Evolutionary conservation across 1,139 yeast genomes (phyloP), one percentile per base, ranked within the genome.

Genomic region (Suhomyces wounanorum): DNA sequence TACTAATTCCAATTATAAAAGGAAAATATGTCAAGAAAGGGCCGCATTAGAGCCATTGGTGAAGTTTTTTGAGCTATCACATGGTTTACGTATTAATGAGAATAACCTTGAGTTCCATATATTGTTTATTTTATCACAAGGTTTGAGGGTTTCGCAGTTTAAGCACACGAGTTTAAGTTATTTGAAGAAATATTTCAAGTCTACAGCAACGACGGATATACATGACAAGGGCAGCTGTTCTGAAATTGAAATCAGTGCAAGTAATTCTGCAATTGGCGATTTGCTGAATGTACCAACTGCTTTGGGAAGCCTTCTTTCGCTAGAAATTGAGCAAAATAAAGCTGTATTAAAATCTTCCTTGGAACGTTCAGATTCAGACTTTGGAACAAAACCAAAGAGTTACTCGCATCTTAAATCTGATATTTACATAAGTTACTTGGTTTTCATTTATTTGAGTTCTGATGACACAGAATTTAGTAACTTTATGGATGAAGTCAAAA

Each of bases 111-210:
- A 87, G 49, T 75, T 78, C 35, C 75, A 83, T 25, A 63, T 89
- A 21, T 69, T 84, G 44, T 75, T 77, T 45, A 64, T 81, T 13
- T 68, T 84, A 30, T 70, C 83, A 2, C 84, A 81, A 60, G 96
- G 96, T 0, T 69, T 89, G 50, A 81, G 82, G 45, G 69, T 82
- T 11, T 82, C 92, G 3, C 82, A 81, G 49, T 77, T 87, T 25
- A 80, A 82, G 52, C 80, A 79, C n/a, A 69, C 76, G 2, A 81
- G 94, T 0, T 63, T 85, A 44, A 70, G 70, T 1, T 76, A 84
- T 23, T 63, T 89, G 59, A 79, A 76, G 53, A 64, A 70, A 1
- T 67, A 84, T 26, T 78, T 86, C 61, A 73, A 72, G 44, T 66
- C 78, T 16, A 40, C 36, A 8, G 46, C 46, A 2, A 45, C 41